Percentiles rank a stretch among this genome's conserved stretches.
phyloP scores from a whole-genome alignment of 148 eudicot species.

The Rhododendron vialii region DNA sequence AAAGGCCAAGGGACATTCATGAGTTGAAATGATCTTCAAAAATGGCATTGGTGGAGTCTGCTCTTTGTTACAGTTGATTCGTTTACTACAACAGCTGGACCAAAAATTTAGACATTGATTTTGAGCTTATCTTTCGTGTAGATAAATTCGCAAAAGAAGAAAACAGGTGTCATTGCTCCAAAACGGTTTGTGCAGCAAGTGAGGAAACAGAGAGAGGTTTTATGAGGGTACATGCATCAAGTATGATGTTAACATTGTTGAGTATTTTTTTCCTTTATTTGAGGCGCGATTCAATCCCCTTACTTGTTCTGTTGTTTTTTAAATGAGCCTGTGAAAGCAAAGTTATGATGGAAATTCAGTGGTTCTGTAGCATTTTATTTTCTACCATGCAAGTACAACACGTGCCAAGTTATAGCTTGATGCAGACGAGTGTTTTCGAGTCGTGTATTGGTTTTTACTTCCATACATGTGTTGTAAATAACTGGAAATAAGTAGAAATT shows the following conservation, averaged over 20 bases:
- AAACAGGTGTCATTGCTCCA: conserved; percentile 71
- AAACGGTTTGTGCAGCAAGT: conserved; percentile 66
- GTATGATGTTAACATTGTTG: conserved; percentile 18
- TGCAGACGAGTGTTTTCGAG: neutral
- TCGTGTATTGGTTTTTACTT: neutral
- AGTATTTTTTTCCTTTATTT: neutral
- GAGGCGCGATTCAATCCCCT: neutral
- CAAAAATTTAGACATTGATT: neutral
- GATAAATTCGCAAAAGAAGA: conserved; percentile 70
- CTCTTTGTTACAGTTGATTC: neutral
- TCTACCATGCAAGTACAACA: neutral
- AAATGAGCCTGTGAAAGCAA: neutral
- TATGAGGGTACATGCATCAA: conserved; percentile 71
- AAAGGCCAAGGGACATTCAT: neutral
- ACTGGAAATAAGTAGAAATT: neutral
- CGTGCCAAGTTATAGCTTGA: neutral
- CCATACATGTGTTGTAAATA: neutral
- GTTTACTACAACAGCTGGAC: neutral
- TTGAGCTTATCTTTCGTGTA: conserved; percentile 9
- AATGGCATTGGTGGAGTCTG: no score
- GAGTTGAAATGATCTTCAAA: neutral
- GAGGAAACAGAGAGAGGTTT: conserved; percentile 66
- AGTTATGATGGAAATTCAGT: neutral
- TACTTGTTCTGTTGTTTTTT: neutral
- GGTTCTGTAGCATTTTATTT: neutral